Evolutionary conservation across 2,329 filamentous ascomycete species (phyloP), one percentile per base, ranked within the genome.

Genomic region (Ampelomyces quisqualis): DNA sequence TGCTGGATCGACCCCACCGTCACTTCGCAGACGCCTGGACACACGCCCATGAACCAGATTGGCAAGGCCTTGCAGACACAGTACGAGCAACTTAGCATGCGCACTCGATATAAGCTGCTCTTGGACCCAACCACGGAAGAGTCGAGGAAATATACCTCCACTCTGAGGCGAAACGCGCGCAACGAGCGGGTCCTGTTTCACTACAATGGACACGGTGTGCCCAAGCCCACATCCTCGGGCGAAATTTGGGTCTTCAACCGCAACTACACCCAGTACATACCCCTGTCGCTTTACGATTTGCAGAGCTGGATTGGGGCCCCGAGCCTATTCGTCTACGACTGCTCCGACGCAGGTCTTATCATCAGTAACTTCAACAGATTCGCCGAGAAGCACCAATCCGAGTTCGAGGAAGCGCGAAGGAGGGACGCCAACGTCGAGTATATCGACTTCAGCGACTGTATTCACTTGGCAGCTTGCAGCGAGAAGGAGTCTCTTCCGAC

Each of bases 191-290:
- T 98, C 2, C 75, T 98, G n/a, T 88, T 98, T 58, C 93, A 98
- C 66, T 98, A 98, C 76, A 98, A 98, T 59, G 93, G 93, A 11
- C 93, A 98, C 67, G 93, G 93, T 32, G 93, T 98, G 8, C 93
- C 93, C 1, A 89, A 96, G 61, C 93, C 93, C 3, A 98, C 93
- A 1, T 83, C 87, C 3, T 96, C 91, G 4, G 93, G 93, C 10
- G 93, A 98, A 68, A 95, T 98, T 14, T 98, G 93, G 93, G 94
- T 97, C 4, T 98, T 98, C 69, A 98, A 98, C 70, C 91, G 93
- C 57, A 97, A 89, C 55, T 98, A 96, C 66, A 98, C 93, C 0
- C 93, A 98, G 70, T 98, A 98, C 65, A 98, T 98, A 28, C 93
- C 93, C 0, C 88, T 98, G 29, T 95, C 91, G 1, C 74, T 98